phyloP scores from a whole-genome alignment of 257 asterid species.

The Solanum medicagineum region DNA sequence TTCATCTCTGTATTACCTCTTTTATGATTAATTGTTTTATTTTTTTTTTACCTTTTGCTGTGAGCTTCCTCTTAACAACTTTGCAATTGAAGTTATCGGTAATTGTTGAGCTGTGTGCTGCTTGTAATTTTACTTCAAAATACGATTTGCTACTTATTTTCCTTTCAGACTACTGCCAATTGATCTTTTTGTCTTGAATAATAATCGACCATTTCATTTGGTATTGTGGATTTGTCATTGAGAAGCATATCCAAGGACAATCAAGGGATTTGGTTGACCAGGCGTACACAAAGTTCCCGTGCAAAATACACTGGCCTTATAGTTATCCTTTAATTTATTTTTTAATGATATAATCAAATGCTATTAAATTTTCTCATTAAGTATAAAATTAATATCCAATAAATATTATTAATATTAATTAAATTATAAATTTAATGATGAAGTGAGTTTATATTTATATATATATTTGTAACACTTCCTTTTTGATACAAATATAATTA shows the following conservation, averaged over 20 bases:
- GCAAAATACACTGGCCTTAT: neutral
- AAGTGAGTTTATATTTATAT: too few relatives aligned
- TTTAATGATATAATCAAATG: too few relatives aligned
- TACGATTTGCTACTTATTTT: neutral
- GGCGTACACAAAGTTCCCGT: conserved; percentile 44
- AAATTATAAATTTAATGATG: too few relatives aligned
- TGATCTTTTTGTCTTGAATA: neutral
- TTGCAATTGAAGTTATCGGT: neutral
- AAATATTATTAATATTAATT: too few relatives aligned
- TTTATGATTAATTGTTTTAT: neutral
- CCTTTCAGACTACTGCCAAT: neutral
- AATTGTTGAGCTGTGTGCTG: neutral
- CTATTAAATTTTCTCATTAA: too few relatives aligned
- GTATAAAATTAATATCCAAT: too few relatives aligned
- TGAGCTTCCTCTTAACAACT: neutral
- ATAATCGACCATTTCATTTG: neutral
- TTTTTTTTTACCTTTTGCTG: neutral
- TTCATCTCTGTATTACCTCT: neutral
- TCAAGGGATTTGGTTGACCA: conserved; percentile 81
- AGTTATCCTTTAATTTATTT: neutral
- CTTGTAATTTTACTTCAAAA: neutral
- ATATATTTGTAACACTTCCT: too few relatives aligned
- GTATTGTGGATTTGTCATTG: conserved; percentile 56
- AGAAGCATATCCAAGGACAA: conserved; percentile 73
- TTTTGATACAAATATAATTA: too few relatives aligned